These are phyloP conservation scores for Oehlia diaphana DNA, from an alignment of 192 early-diverging fungal genomes.

Conservation along the genomic window DNA sequence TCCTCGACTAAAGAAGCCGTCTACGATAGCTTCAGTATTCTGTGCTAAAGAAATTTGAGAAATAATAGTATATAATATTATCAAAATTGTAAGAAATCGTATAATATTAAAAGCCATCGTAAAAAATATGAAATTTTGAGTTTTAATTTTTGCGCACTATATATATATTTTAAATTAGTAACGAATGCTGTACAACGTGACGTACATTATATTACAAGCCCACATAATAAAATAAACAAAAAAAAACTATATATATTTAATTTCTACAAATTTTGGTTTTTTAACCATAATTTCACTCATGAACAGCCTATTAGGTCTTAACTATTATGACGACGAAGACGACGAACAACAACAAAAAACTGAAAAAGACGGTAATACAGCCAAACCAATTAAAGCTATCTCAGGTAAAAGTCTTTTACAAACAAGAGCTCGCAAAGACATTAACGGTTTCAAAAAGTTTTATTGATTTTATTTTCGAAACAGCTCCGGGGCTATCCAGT, in stretches of 20 bases:
- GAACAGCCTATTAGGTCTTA: conserved; percentile 24
- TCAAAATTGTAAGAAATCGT: not conserved
- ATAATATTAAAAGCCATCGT: not conserved
- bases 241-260: not conserved
- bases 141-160: not conserved
- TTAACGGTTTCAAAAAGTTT: no score
- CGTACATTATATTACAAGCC: not conserved
- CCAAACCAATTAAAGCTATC: not conserved
- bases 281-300: not conserved
- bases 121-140: not conserved
- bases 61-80: conserved; percentile 3
- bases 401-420: conserved; percentile 3
- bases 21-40: conserved; percentile 33
- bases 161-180: not conserved
- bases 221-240: not conserved
- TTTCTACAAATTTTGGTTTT: not conserved
- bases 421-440: not conserved
- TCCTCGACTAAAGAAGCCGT: conserved; percentile 61
- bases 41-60: not conserved
- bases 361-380: not conserved
- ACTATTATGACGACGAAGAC: conserved; percentile 29
- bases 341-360: conserved; percentile 22
- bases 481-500: not conserved
- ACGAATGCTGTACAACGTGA: not conserved
- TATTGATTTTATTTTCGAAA: not conserved